Base-by-base conservation (phyloP, 192 early-diverging fungal species). In the Rhizophagus clarus region DNA sequence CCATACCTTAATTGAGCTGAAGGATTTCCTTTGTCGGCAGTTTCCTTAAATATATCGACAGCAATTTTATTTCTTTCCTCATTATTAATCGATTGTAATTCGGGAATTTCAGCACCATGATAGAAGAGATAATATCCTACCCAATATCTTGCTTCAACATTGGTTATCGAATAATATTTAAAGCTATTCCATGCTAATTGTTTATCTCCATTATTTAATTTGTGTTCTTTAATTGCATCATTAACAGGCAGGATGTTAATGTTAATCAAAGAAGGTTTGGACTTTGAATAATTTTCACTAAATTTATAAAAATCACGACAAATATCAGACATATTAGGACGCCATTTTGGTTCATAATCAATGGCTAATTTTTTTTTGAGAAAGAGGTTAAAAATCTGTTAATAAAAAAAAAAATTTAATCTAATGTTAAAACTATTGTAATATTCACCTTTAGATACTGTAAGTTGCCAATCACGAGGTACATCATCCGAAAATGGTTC, bases 1-100 rank as follows among this genome's bases (percentile, higher is more conserved):
- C 63, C 76, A 68, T 78, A 78, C 14, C 37, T 28, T 14, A 78
- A 45, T 40, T 78, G 76, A 31, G 76, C 76, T 5, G 66, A 32
- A 68, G 64, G 9, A n/a, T 49, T 78, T 34, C 64, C 76, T 26
- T 47, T 10, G 47, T 78, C 76, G 2, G 76, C 76, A 5, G 76
- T 45, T 20, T 40, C 40, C 11, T 68, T 69, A 51, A 78, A 78
- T 10, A 67, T 47, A 28, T 40, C 34, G 10, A 40, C 26, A n/a
- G 76, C 76, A 2, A 24, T 28, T 66, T 45, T 15, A 56, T 28
- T 6, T 9, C 34, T 61, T 47, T 66, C 64, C 22, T 78, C 10
- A 22, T 49, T 1, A 64, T 78, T 34, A 15, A n/a, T 0, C 11
- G 26, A 11, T 29, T 15, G n/a, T 29, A 26, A 22, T 28, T 78